Base-by-base conservation (phyloP, 768 basidiomycete genomes). In the Agaricus sinodeliciosus region DNA sequence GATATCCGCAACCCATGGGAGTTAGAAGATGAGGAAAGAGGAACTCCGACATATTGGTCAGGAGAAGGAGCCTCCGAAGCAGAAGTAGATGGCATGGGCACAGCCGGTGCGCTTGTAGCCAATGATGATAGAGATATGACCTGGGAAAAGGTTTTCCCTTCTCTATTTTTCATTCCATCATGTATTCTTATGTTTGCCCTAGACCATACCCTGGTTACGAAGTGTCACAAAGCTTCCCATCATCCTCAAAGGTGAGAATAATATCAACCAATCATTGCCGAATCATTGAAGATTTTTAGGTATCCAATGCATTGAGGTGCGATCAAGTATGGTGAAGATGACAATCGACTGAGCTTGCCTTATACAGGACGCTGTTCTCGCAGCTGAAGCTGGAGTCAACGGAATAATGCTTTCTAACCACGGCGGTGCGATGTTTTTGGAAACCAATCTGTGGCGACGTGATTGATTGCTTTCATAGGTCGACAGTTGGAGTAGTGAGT, bases 321-420 rank as follows among this genome's bases (percentile, higher is more conserved):
- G 13, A 26, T 6, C 26, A 13, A 25, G 13, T 7, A 18, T 45
- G 26, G n/a, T 40, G 34, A 27, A 8, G 43, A 31, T 42, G 15
- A 15, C n/a, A 26, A 36, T 43, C 45, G 31, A 31, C 9, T 58
- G 6, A 44, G 25, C 31, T 3, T 55, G 49, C 28, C 57, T 39
- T 51, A 59, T 62, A 9, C 65, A 94, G 81, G 94, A 96, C 69
- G 92, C 89, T 2, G 80, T 90, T 39, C 78, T 92, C 43, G 93
- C 93, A 26, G 81, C 78, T 15, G 84, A 94, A 56, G 79, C 85
- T 27, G 90, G 92, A 11, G 85, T 90, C 15, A 85, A 94, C 52
- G 94, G 88, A 4, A 91, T 97, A 56, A 74, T 94, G 51, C 69
- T 97, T 8, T 90, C 87, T 0, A 97, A 97, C 59, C 94, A 97